Conservation (phyloP, 2,329 filamentous ascomycete species). For the Ophiostoma triangulosporum region DNA sequence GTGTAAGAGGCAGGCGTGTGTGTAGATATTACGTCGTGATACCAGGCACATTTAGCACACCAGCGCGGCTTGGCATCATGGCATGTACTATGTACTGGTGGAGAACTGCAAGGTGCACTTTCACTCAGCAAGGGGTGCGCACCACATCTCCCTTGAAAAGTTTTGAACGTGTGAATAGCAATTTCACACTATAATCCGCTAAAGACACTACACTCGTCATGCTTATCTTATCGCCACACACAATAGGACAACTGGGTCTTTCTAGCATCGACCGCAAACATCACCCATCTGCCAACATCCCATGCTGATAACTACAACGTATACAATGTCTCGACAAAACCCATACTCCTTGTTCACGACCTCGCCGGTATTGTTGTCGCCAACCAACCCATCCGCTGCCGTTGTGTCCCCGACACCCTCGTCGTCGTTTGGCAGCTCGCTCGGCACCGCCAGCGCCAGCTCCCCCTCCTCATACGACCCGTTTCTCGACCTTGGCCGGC, state of each 20-base stretch:
- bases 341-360: neutral
- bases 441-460: neutral
- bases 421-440: too few relatives aligned
- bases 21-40: too few relatives aligned
- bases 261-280: neutral
- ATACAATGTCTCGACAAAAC: neutral
- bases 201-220: neutral
- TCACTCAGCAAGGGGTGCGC: too few relatives aligned
- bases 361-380: neutral
- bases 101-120: too few relatives aligned
- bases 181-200: neutral
- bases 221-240: neutral
- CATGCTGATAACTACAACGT: neutral
- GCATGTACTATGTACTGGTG: too few relatives aligned
- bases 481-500: slow-evolving; percentile 43
- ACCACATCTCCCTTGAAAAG: too few relatives aligned
- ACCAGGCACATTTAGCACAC: too few relatives aligned
- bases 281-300: neutral
- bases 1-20: too few relatives aligned
- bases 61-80: too few relatives aligned
- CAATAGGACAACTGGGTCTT: neutral
- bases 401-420: neutral
- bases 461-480: slow-evolving; percentile 18
- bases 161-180: neutral
- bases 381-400: neutral